Conservation (phyloP, 2,329 filamentous ascomycete genomes). For the Arachnopeziza araneosa region DNA sequence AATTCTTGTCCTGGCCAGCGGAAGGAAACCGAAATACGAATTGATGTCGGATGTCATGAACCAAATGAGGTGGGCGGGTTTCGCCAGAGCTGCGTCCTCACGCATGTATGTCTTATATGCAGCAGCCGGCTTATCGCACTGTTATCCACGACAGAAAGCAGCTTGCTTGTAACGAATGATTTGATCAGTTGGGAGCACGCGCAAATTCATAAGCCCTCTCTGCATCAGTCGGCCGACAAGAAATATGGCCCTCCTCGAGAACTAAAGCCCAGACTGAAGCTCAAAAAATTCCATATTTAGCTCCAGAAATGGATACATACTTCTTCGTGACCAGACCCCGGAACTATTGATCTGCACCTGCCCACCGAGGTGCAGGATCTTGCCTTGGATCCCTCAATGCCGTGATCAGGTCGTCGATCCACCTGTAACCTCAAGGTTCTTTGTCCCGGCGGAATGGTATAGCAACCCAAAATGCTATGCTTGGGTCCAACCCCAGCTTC, state of each 20-base stretch:
- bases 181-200: not conserved
- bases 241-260: not conserved
- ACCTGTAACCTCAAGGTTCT: not conserved
- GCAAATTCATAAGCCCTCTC: not conserved
- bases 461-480: not conserved
- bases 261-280: not conserved
- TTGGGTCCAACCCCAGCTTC: not conserved
- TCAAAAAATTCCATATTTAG: not conserved
- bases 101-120: too few species aligned
- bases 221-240: not conserved
- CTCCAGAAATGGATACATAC: not conserved
- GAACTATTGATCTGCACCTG: slow-evolving; percentile 1
- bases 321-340: not conserved
- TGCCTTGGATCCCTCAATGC: not conserved
- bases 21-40: too few species aligned
- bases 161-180: too few species aligned
- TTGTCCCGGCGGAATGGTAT: not conserved
- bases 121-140: too few species aligned
- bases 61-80: too few species aligned
- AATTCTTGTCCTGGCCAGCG: too few species aligned
- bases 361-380: slow-evolving; percentile 1
- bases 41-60: too few species aligned
- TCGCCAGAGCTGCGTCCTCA: too few species aligned
- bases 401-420: not conserved
- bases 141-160: too few species aligned